Conservation (phyloP, 176 grass and related monocot genomes). For the Poa pratensis region DNA sequence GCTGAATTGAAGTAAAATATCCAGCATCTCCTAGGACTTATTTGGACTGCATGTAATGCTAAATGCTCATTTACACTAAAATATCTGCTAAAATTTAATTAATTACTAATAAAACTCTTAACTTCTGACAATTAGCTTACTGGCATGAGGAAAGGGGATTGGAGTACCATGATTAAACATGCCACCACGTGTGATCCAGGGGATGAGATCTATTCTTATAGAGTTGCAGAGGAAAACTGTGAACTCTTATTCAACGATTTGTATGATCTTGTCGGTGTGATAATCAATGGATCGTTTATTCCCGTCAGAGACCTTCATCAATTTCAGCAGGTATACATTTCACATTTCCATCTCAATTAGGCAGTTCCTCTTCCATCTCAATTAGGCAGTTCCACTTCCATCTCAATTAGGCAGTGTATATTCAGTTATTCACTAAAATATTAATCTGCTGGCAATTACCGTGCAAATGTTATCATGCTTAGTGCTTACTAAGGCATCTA, state of each 20-base stretch:
- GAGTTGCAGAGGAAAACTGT: not conserved
- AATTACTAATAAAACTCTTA: not conserved
- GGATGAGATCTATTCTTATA: constrained; percentile 22
- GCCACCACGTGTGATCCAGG: constrained; percentile 8
- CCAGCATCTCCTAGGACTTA: not conserved
- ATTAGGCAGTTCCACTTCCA: not conserved
- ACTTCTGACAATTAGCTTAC: constrained; percentile 15
- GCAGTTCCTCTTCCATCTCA: not conserved
- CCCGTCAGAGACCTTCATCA: not conserved
- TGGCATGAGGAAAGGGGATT: constrained; percentile 23
- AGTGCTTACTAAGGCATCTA: not conserved
- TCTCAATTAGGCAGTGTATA: too few relatives aligned
- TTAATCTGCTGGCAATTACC: not conserved
- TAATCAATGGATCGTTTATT: not conserved
- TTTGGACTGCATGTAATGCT: not conserved
- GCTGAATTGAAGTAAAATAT: not conserved
- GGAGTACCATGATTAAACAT: constrained; percentile 29
- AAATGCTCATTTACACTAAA: not conserved
- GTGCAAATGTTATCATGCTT: not conserved
- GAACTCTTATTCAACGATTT: constrained; percentile 30
- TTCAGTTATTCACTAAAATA: not conserved
- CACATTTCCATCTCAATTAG: not conserved
- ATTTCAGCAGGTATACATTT: constrained; percentile 11
- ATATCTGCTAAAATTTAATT: not conserved
- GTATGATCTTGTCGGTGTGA: not conserved